These are phyloP conservation scores for Trypethelium eluteriae DNA, from an alignment of 495 filamentous ascomycete genomes.

Conservation along the genomic window DNA sequence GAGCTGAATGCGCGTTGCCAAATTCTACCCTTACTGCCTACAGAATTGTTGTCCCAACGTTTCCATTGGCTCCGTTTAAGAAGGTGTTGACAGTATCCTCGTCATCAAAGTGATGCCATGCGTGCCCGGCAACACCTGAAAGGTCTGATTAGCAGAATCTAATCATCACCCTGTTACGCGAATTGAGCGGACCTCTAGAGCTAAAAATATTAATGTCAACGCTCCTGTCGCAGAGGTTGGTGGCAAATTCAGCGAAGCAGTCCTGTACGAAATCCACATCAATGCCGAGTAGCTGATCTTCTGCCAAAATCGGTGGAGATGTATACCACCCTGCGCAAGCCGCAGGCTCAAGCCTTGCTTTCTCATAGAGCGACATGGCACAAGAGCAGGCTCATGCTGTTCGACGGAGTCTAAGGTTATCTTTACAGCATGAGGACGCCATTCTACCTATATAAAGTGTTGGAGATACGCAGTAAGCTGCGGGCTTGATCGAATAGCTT, in stretches of 20 bases:
- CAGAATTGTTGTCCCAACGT: neutral
- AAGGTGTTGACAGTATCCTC: neutral
- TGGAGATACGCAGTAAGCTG: too few species aligned
- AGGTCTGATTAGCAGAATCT: too few species aligned
- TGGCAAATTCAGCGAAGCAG: neutral
- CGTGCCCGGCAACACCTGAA: neutral
- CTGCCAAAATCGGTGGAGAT: neutral
- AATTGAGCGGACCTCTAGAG: neutral
- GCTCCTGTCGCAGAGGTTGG: neutral
- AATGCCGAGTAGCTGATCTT: neutral
- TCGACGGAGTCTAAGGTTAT: neutral
- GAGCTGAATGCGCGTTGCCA: neutral
- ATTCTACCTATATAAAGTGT: neutral
- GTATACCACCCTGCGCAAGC: neutral
- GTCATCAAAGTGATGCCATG: neutral
- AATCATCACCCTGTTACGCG: too few species aligned
- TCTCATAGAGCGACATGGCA: neutral
- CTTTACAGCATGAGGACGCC: neutral
- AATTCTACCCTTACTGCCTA: neutral
- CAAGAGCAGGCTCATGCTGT: neutral
- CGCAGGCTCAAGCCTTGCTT: neutral
- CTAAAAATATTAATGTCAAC: neutral
- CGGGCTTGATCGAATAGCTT: too few species aligned
- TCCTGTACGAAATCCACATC: neutral
- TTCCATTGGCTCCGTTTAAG: neutral